Evolutionary conservation across 371 early-diverging fungal species (phyloP), one percentile per base, ranked within the genome.

Genomic region (Circinella umbellata): DNA sequence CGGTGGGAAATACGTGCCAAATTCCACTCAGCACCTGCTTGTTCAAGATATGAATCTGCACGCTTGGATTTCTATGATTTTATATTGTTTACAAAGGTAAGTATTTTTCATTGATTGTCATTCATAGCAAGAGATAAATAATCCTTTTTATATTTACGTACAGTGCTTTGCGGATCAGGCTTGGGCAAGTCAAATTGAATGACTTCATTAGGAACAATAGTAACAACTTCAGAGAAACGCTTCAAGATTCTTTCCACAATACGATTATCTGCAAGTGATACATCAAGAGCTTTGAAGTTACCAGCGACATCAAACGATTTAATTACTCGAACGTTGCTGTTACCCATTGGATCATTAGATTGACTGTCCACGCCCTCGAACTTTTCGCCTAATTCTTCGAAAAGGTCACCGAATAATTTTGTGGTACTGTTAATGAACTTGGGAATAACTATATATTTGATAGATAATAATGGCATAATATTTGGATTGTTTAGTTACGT

Each of bases 1-100:
- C 67, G 77, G 67, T 80, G 68, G 27, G 84, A 84, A 20, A 80
- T 68, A 54, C 84, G 80, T 18, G 64, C 75, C 47, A 84, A 74
- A 51, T 81, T 80, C 84, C 84, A 84, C 27, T 65, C 73, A 51
- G 84, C 75, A 63, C 63, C 38, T 1, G n/a, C 37, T 71, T 82
- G 79, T 20, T 71, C 49, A n/a, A 37, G 9, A 51, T 76, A 75
- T 8, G 64, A 64, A 18, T 64, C 51, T 8, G 18, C 36, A 38
- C 13, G 27, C 18, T 42, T 62, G 35, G 61, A 37, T 5, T 63
- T 63, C 69, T 69, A 63, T 42, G 49, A n/a, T n/a, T n/a, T n/a
- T n/a, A n/a, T n/a, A n/a, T n/a, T n/a, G n/a, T n/a, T n/a, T n/a
- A n/a, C n/a, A n/a, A n/a, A n/a, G n/a, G n/a, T n/a, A n/a, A n/a